Base-by-base conservation (phyloP, 148 eudicot genomes). In the Salicornia ramosissima region DNA sequence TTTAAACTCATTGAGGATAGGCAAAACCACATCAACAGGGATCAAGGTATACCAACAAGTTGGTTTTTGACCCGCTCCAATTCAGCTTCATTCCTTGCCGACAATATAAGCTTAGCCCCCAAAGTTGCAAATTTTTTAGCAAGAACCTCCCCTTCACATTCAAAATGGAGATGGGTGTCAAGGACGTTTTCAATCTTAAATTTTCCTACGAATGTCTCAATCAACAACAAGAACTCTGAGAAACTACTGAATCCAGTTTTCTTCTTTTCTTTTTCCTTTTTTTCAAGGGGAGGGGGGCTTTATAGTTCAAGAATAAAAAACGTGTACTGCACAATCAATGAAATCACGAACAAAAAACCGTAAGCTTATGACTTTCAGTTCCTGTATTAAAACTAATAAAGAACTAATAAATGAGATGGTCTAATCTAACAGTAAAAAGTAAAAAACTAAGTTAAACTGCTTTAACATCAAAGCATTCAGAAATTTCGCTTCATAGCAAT, bases 41-140 rank as follows among this genome's bases (percentile, higher is more conserved):
- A 16, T 34, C 52, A 53, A 42, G 63, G 29, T 46, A 65, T 83
- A 88, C 98, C 98, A 6, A 81, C 73, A 42, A 93, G 88, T 73
- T 87, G 80, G 60, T 65, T 79, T 87, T 86, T 93, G 70, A 93
- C 98, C 70, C 89, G 79, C 71, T 88, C 83, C 74, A 93, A 67
- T 71, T 93, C 98, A 71, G 86, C 82, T 76, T 81, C 92, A 80
- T 85, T 90, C 80, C 98, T 80, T 36, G 98, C 96, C 80, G 98
- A 93, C 65, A 93, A 69, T 42, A 93, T 87, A 58, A 93, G 88
- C 80, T 85, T 93, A 47, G 96, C 96, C 73, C 98, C 98, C 77
- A 90, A 86, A 76, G 78, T 83, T 53, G 95, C 92, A 67, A 90
- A 87, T 79, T 92, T 90, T 74, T 86, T 90, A 61, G 96, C 91